Conservation (phyloP, 352 stramenopile species). For the Pythium brachiatum region DNA sequence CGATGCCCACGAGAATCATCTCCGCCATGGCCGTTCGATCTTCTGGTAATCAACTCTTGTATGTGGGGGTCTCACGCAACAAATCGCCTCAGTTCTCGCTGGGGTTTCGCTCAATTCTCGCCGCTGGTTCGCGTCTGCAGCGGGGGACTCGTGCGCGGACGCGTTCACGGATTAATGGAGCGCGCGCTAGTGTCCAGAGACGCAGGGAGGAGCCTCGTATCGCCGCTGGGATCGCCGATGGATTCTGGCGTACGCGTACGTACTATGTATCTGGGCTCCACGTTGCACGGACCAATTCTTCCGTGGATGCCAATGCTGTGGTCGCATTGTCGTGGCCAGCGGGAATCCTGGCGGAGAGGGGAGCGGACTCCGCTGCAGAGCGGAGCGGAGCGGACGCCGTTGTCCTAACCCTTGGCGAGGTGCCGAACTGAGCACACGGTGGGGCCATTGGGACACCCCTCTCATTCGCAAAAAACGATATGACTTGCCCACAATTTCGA, state of each 20-base stretch:
- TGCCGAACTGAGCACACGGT: not conserved
- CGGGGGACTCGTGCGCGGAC: not conserved
- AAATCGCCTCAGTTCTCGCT: too few species aligned
- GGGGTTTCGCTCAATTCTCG: not conserved
- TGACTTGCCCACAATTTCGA: too few species aligned
- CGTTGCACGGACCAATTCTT: conserved; percentile 2
- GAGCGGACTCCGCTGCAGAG: too few species aligned
- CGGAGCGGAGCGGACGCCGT: not conserved
- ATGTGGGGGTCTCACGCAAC: too few species aligned
- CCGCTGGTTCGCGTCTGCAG: not conserved
- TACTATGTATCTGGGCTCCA: not conserved
- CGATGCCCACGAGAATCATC: conserved; percentile 24
- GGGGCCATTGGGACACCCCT: not conserved
- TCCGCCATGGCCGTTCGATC: conserved; percentile 23
- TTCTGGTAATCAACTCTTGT: too few species aligned
- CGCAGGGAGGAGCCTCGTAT: not conserved
- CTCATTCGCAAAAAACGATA: not conserved
- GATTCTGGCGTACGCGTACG: not conserved
- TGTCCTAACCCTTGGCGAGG: not conserved
- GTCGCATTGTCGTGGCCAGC: conserved; percentile 9
- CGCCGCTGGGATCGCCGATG: not conserved
- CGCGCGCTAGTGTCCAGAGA: not conserved
- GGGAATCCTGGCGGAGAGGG: not conserved
- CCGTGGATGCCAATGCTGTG: conserved; percentile 5
- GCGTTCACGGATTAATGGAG: not conserved